Base-by-base conservation (phyloP, 2,329 filamentous ascomycete genomes). In the Phaeosphaeriaceae sp. region DNA sequence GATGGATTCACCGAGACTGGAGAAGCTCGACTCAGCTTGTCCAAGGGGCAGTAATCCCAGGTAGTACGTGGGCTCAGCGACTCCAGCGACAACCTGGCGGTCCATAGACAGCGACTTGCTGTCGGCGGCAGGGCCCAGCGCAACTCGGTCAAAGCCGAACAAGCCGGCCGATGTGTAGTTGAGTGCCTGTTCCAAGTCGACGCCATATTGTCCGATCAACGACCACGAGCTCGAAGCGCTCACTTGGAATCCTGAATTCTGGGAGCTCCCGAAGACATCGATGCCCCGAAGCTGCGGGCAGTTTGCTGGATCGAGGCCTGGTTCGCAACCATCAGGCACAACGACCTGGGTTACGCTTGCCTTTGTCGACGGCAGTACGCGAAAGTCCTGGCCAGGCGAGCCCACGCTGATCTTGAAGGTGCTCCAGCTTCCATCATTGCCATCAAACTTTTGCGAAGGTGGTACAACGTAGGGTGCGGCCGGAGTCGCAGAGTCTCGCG, bases 401-500 rank as follows among this genome's bases (percentile, higher is more conserved):
- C 79, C 79, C 1, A 80, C 74, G 47, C 68, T 72, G 40, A 80
- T 67, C n/a, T 70, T 67, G 62, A 81, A 81, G 2, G 77, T 77
- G 47, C 76, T 79, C 79, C 79, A 81, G 46, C 57, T 64, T 1
- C 79, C 78, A 66, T 80, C 78, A 53, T 77, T 73, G 49, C 78
- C 78, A 40, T 80, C 76, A 60, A 78, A 78, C 25, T 70, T 55
- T 49, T 71, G 60, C 22, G 74, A 73, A 6, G 71, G 65, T 31
- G 70, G 74, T 13, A 77, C 70, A 31, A 68, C 67, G 58, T 75
- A 76, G 10, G 74, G 73, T n/a, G n/a, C n/a, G 54, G 56, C 45
- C 20, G 67, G 61, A 19, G 63, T 52, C 45, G 58, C 46, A 11
- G 60, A 54, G 27, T 57, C 63, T 58, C 68, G 68, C 42, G 58